A percentile compares a stretch with the other conserved stretches of the same genome.
Evolutionary conservation across 164 flowering plant species (phyloP).

Genomic region (Aristolochia californica): DNA sequence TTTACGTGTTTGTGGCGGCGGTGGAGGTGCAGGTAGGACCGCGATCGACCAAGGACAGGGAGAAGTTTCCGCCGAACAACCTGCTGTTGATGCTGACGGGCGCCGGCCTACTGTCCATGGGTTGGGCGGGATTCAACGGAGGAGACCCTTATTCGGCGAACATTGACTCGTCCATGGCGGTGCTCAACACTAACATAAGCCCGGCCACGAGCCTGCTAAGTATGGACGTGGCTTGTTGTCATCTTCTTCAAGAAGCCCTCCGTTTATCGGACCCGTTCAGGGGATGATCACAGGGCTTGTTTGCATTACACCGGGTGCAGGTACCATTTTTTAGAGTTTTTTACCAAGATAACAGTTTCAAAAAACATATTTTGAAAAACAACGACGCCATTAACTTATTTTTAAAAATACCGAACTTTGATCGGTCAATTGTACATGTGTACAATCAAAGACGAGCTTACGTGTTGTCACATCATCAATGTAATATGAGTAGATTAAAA

Average conservation of each 20-base stretch:
- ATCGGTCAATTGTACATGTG: no score
- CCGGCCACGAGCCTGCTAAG: conserved; percentile 14
- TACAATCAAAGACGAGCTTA: no score
- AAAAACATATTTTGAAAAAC: no score
- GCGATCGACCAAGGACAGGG: conserved; percentile 12
- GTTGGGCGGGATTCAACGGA: conserved; percentile 19
- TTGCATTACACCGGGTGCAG: conserved; percentile 18
- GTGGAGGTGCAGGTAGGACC: conserved; percentile 15
- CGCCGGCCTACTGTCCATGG: conserved; percentile 17
- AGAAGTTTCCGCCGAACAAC: conserved; percentile 16
- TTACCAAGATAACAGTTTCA: no score
- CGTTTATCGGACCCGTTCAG: conserved; percentile 17
- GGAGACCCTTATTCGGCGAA: conserved; percentile 16
- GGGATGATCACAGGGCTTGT: conserved; percentile 19
- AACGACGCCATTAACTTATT: no score
- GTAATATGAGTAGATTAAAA: no score
- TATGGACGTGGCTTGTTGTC: conserved; percentile 13
- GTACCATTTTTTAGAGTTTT: no score
- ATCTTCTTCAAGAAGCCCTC: conserved; percentile 17
- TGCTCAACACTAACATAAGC: conserved; percentile 13
- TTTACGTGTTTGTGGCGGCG: no score
- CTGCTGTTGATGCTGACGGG: conserved; percentile 14
- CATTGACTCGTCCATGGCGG: conserved; percentile 15
- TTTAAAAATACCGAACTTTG: no score
- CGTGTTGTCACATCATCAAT: no score